These are phyloP conservation scores for Exutisphaerella laricina DNA, from an alignment of 2,329 filamentous ascomycete species.

Conservation along the genomic window DNA sequence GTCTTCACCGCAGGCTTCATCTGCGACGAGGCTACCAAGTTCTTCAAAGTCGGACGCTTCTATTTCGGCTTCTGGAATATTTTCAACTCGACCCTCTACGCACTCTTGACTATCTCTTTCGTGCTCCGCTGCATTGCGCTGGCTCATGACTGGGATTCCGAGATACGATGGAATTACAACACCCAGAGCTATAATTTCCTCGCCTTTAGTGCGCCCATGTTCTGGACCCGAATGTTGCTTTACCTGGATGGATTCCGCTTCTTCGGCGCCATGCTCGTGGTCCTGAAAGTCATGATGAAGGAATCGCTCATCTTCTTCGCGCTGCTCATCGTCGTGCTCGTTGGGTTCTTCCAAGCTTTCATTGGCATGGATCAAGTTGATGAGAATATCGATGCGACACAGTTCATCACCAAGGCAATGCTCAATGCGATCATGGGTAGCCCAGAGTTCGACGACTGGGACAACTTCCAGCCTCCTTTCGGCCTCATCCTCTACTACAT, in stretches of 20 bases:
- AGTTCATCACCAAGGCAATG: slow-evolving; percentile 76
- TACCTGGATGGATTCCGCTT: slow-evolving; percentile 93
- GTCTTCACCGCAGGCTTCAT: slow-evolving; percentile 88
- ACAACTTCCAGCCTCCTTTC: slow-evolving; percentile 86
- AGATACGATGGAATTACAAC: slow-evolving; percentile 59
- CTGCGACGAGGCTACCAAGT: slow-evolving; percentile 78
- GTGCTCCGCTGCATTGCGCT: slow-evolving; percentile 73
- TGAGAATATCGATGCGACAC: slow-evolving; percentile 54
- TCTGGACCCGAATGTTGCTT: slow-evolving; percentile 87
- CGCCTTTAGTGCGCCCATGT: slow-evolving; percentile 90
- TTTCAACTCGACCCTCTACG: slow-evolving; percentile 82
- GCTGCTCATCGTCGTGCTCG: slow-evolving; percentile 72
- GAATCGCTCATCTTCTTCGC: slow-evolving; percentile 92
- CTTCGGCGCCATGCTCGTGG: slow-evolving; percentile 97
- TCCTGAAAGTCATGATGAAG: slow-evolving; percentile 67
- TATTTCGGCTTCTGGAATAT: slow-evolving; percentile 85
- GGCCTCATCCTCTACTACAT: slow-evolving; percentile 94
- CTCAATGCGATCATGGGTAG: slow-evolving; percentile 85
- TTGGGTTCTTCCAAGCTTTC: slow-evolving; percentile 89
- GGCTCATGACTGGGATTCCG: slow-evolving; percentile 49
- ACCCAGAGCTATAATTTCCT: slow-evolving; percentile 87
- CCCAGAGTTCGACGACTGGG: slow-evolving; percentile 84
- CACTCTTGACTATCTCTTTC: slow-evolving; percentile 71
- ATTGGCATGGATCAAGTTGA: slow-evolving; percentile 84
- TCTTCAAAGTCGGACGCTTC: slow-evolving; percentile 88